phyloP scores from a whole-genome alignment of 1,284 basidiomycete genomes.

The Kwoniella shivajii region DNA sequence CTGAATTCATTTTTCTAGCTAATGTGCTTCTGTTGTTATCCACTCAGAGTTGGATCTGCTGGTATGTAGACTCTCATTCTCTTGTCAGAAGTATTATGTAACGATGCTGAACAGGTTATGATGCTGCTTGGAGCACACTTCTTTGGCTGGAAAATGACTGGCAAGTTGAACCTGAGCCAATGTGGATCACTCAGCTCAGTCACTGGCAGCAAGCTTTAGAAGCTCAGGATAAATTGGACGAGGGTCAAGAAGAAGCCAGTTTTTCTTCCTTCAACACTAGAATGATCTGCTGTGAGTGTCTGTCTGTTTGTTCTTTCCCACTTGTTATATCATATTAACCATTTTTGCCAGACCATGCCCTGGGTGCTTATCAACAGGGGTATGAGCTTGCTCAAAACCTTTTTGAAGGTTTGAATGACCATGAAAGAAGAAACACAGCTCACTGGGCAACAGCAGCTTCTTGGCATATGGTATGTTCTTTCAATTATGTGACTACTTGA shows the following conservation, averaged over 20 bases:
- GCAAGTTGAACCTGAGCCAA: conserved; percentile 32
- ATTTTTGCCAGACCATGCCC: conserved; percentile 33
- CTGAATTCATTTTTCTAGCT: not conserved
- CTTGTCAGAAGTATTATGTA: not conserved
- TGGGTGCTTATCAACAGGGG: conserved; percentile 39
- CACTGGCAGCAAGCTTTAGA: conserved; percentile 39
- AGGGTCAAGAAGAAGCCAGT: conserved; percentile 17
- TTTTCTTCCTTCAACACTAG: conserved; percentile 41
- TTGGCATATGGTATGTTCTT: conserved; percentile 43
- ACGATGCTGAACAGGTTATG: conserved; percentile 21
- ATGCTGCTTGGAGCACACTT: conserved; percentile 41
- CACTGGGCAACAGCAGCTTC: conserved; percentile 46
- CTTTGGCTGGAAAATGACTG: conserved; percentile 38
- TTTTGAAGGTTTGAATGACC: conserved; percentile 41
- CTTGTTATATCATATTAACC: not conserved
- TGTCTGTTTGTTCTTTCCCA: not conserved
- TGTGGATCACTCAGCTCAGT: conserved; percentile 44
- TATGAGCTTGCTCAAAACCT: conserved; percentile 38
- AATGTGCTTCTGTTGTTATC: not conserved
- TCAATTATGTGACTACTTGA: not conserved
- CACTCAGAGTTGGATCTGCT: conserved; percentile 5
- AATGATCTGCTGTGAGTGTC: conserved; percentile 42
- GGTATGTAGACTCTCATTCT: not conserved
- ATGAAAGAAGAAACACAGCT: conserved; percentile 38
- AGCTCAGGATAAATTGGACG: conserved; percentile 32